Conservation (phyloP, 164 flowering plant genomes). For the Paratinospora sagittata region DNA sequence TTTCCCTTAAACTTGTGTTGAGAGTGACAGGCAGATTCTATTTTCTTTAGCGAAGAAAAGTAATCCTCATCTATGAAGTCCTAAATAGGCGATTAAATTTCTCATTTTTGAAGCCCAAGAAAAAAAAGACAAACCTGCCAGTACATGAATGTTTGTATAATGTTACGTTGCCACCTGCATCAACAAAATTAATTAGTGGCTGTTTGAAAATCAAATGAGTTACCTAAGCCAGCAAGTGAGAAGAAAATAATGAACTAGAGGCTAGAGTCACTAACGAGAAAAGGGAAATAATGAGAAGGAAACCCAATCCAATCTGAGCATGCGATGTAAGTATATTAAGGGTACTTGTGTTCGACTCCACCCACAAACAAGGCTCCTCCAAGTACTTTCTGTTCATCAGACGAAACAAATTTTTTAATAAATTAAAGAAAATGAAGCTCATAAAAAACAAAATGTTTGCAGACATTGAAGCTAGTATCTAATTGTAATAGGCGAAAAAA, state of each 20-base stretch:
- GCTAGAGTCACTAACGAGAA: slow-evolving; percentile 61
- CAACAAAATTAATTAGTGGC: slow-evolving; percentile 1
- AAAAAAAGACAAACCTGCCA: slow-evolving; percentile 73
- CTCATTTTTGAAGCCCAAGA: background rate
- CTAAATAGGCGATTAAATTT: background rate
- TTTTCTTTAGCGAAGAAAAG: too few species aligned
- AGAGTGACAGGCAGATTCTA: too few species aligned
- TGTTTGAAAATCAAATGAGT: background rate
- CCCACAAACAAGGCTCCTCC: slow-evolving; percentile 93
- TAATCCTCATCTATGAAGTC: too few species aligned
- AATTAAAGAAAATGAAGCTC: background rate
- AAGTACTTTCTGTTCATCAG: slow-evolving; percentile 69
- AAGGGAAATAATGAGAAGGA: slow-evolving; percentile 70
- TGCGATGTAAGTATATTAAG: slow-evolving; percentile 81
- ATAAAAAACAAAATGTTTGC: background rate
- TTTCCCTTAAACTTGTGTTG: too few species aligned
- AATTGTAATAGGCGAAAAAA: background rate
- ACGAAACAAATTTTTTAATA: background rate
- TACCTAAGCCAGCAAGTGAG: background rate
- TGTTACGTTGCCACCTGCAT: slow-evolving; percentile 94
- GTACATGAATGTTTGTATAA: slow-evolving; percentile 91
- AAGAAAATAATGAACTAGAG: background rate
- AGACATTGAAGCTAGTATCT: background rate
- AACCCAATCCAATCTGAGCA: slow-evolving; percentile 89
- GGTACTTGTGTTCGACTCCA: slow-evolving; percentile 83